Percentiles rank a stretch among this genome's conserved stretches.
phyloP scores from a whole-genome alignment of 2,329 filamentous ascomycete genomes.

The Trichoderma koningiopsis region DNA sequence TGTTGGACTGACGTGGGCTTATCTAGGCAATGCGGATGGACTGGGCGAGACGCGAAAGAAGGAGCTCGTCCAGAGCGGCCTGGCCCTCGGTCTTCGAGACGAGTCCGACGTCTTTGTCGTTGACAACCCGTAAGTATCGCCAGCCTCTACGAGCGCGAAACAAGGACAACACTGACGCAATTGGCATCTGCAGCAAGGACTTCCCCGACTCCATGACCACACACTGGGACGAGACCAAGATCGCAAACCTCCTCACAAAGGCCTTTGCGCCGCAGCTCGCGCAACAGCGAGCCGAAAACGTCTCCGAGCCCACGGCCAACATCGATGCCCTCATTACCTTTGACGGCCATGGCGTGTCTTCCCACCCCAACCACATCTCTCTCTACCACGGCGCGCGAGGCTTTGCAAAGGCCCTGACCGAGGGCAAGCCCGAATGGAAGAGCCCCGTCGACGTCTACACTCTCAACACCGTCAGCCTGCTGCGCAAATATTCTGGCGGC shows the following conservation, averaged over 20 bases:
- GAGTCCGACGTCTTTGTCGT: slow-evolving; percentile 84
- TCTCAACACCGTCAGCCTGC: slow-evolving; percentile 69
- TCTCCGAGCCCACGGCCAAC: slow-evolving; percentile 47
- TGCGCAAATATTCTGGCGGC: slow-evolving; percentile 80
- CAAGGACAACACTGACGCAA: not conserved
- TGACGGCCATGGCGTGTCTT: slow-evolving; percentile 77
- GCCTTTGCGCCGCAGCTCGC: slow-evolving; percentile 71
- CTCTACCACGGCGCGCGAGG: slow-evolving; percentile 78
- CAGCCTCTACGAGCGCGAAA: not conserved
- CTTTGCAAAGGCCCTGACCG: slow-evolving; percentile 70
- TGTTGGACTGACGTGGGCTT: slow-evolving; percentile 29
- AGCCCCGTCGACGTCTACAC: slow-evolving; percentile 85
- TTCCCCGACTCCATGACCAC: slow-evolving; percentile 90
- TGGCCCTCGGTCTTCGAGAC: slow-evolving; percentile 71
- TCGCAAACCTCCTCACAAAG: slow-evolving; percentile 69
- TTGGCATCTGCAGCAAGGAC: slow-evolving; percentile 45
- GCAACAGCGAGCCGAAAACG: slow-evolving; percentile 37
- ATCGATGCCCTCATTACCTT: slow-evolving; percentile 91
- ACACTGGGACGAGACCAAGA: slow-evolving; percentile 71
- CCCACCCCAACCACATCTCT: slow-evolving; percentile 91
- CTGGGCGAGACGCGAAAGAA: slow-evolving; percentile 79
- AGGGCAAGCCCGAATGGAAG: slow-evolving; percentile 63
- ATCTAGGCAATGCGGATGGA: slow-evolving; percentile 74
- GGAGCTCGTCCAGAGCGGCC: slow-evolving; percentile 80
- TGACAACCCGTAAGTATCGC: slow-evolving; percentile 65